phyloP scores from a whole-genome alignment of 2,329 filamentous ascomycete species.

The Neonectria neomacrospora region DNA sequence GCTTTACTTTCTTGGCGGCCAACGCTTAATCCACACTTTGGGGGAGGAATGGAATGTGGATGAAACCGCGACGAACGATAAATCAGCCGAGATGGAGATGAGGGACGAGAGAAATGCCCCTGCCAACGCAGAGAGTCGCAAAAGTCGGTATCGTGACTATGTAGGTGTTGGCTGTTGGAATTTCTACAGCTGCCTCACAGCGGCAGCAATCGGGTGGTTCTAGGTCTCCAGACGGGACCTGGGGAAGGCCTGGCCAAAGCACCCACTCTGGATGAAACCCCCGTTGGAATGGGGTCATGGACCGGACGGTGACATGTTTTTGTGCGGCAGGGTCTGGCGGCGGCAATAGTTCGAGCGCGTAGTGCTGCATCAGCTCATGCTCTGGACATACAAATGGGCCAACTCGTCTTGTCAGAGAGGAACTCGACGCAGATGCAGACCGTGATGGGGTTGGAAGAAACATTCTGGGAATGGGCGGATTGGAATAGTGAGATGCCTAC shows the following conservation, averaged over 20 bases:
- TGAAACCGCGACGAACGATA: not conserved
- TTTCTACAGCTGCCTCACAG: not conserved
- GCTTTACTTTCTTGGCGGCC: not conserved
- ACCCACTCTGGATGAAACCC: not conserved
- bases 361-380: conserved; percentile 8
- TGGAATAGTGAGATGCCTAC: not conserved
- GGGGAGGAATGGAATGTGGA: not conserved
- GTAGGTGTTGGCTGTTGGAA: not conserved
- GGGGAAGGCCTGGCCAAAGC: not conserved
- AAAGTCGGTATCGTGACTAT: no score
- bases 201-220: no score
- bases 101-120: not conserved
- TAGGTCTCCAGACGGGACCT: not conserved
- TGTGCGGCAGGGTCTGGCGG: not conserved
- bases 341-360: not conserved
- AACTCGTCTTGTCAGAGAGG: conserved; percentile 1
- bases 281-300: not conserved
- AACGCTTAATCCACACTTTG: not conserved
- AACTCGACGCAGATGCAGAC: conserved; percentile 6
- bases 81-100: not conserved
- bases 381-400: conserved; percentile 8
- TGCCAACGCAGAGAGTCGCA: not conserved
- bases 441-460: not conserved
- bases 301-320: not conserved
- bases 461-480: not conserved